Conservation (phyloP, 306 rosid species). For the Cucumis hystrix region DNA sequence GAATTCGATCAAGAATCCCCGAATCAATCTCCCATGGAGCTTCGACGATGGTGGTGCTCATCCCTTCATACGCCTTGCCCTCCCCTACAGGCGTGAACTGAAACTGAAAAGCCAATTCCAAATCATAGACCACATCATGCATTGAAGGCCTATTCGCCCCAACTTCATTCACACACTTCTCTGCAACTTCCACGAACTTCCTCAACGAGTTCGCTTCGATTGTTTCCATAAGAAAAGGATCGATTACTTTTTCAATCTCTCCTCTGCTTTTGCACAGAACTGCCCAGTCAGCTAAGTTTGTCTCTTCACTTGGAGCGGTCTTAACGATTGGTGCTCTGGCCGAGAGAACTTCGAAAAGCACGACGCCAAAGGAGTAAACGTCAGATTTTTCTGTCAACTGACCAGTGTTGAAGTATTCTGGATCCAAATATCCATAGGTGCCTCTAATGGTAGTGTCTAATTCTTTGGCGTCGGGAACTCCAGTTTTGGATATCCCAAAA, state of each 20-base stretch:
- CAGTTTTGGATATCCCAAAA: background rate
- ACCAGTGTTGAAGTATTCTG: background rate
- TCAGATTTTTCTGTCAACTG: background rate
- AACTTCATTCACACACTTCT: background rate
- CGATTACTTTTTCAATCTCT: background rate
- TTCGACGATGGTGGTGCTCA: background rate
- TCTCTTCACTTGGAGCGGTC: background rate
- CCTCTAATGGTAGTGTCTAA: background rate
- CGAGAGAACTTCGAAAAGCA: conserved; percentile 2
- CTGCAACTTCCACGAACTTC: background rate
- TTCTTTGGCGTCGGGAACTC: background rate
- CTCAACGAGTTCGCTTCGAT: background rate
- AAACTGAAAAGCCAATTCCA: background rate
- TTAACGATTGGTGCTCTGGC: background rate
- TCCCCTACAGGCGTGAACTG: background rate
- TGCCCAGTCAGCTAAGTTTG: background rate
- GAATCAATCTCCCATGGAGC: background rate
- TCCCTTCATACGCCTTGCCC: background rate
- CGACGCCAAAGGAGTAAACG: conserved; percentile 4
- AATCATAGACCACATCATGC: conserved; percentile 3
- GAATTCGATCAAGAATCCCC: background rate
- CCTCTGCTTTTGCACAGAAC: background rate
- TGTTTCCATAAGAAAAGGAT: background rate
- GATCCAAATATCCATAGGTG: background rate
- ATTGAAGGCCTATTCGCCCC: conserved; percentile 6